Base-by-base conservation (phyloP, 805 yeast species). In the Nematodospora valgi region DNA sequence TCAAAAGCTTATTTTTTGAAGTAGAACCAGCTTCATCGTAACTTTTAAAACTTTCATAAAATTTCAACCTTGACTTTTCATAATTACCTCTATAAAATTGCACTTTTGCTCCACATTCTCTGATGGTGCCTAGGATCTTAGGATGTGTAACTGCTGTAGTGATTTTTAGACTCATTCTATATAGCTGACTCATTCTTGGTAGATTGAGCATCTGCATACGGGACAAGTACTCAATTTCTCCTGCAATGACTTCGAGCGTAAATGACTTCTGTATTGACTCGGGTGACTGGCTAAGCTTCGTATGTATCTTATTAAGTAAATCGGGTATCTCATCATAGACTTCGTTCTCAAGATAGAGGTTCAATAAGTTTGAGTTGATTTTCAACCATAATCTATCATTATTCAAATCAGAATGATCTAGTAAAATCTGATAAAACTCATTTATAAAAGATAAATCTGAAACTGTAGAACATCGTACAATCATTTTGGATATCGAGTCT, bases 71-170 rank as follows among this genome's bases (percentile, higher is more conserved):
- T 0, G 86, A 87, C 32, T 55, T 56, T 22, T 71, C 76, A 64
- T 72, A 85, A 41, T 78, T 74, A 10, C 71, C 72, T 32, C 74
- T 71, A 40, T 73, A 65, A 70, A 84, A 78, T 32, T 74, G 71
- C 43, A 85, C 68, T 35, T 77, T 72, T 2, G 88, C 95, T 0
- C 87, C 86, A 44, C 86, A 80, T 52, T 85, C 91, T 41, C 77
- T 71, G 17, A 86, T 72, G n/a, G 81, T 73, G 1, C 91, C 95
- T 55, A 79, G 64, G 18, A 82, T 78, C 31, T 72, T 65, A 1
- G 94, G 88, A 49, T 86, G 94, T 1, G 88, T 83, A 2, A 83
- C 80, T 2, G 86, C 83, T 0, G 79, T 64, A 6, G 74, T 70
- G 14, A 80, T 62, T 5, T 55, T 42, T 12, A 47, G 36, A 35